Conservation (phyloP, 768 basidiomycete species). For the Megacollybia marginata region DNA sequence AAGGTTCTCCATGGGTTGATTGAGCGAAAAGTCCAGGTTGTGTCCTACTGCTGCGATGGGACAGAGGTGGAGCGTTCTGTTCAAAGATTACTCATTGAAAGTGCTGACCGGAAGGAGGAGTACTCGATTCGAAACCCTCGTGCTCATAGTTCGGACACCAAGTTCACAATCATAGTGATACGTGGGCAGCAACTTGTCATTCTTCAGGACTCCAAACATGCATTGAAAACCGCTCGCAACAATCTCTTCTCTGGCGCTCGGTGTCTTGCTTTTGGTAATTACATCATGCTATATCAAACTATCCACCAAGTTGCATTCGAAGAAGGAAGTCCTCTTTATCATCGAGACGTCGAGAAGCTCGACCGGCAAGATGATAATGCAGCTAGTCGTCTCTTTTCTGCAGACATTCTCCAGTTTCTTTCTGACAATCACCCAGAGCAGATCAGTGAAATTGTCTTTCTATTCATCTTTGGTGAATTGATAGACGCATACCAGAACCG, state of each 20-base stretch:
- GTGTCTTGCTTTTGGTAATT: conserved; percentile 17
- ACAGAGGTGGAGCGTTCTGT: conserved; percentile 23
- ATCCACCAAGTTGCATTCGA: conserved; percentile 12
- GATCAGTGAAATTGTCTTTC: conserved; percentile 23
- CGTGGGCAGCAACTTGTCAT: conserved; percentile 12
- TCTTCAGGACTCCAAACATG: conserved; percentile 27
- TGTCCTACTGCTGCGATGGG: conserved; percentile 29
- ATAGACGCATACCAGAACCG: conserved; percentile 31
- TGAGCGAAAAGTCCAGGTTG: conserved; percentile 12
- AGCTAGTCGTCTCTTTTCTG: conserved; percentile 26
- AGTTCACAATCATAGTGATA: no score
- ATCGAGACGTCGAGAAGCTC: conserved; percentile 2
- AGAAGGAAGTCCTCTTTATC: conserved; percentile 13
- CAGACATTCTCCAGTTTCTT: conserved; percentile 17
- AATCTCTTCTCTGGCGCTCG: conserved; percentile 25
- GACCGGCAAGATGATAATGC: conserved; percentile 28
- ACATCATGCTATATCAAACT: conserved; percentile 10
- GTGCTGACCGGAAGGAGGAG: conserved; percentile 2
- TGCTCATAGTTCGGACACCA: no score
- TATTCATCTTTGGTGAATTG: conserved; percentile 33
- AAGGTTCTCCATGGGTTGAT: conserved; percentile 20
- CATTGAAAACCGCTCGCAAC: conserved; percentile 22
- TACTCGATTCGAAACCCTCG: conserved; percentile 1
- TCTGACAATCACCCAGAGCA: conserved; percentile 17
- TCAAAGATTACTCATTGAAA: conserved; percentile 10